phyloP scores from a whole-genome alignment of 179 eudicot genomes.

The Actinidia arguta region DNA sequence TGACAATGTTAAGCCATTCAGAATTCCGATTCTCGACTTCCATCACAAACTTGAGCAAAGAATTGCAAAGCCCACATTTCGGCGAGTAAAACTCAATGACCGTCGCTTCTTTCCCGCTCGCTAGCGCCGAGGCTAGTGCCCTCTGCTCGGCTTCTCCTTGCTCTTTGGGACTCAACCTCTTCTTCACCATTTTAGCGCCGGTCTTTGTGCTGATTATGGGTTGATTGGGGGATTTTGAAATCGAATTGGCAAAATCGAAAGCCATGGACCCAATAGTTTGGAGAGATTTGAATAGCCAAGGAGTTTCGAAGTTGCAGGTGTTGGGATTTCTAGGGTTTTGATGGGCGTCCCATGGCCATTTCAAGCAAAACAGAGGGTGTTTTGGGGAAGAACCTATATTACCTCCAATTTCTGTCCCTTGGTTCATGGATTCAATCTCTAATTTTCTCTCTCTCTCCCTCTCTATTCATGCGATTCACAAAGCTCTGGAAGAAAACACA shows the following conservation, averaged over 20 bases:
- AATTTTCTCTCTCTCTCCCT: background rate
- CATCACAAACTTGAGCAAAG: slow-evolving; percentile 65
- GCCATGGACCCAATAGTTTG: slow-evolving; percentile 55
- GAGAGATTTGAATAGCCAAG: slow-evolving; percentile 83
- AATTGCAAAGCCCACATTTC: slow-evolving; percentile 87
- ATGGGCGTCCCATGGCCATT: slow-evolving; percentile 74
- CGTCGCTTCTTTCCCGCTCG: slow-evolving; percentile 83
- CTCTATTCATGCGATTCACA: background rate
- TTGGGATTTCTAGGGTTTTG: slow-evolving; percentile 23
- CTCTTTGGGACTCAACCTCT: slow-evolving; percentile 51
- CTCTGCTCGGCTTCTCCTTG: slow-evolving; percentile 94
- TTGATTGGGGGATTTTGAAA: slow-evolving; percentile 29
- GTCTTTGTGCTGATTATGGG: slow-evolving; percentile 14
- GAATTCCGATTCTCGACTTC: slow-evolving; percentile 79
- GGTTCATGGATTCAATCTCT: background rate
- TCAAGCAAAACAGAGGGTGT: slow-evolving; percentile 68
- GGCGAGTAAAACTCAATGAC: slow-evolving; percentile 90
- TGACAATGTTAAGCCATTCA: slow-evolving; percentile 86
- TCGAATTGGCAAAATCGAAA: slow-evolving; percentile 41
- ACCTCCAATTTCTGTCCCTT: slow-evolving; percentile 11
- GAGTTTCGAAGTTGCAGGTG: slow-evolving; percentile 62
- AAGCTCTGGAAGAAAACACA: background rate
- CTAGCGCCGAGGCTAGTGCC: slow-evolving; percentile 78
- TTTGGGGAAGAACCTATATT: slow-evolving; percentile 40
- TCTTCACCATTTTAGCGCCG: slow-evolving; percentile 9